Conservation (phyloP, 2,329 filamentous ascomycete genomes). For the Calonectria honghensis region DNA sequence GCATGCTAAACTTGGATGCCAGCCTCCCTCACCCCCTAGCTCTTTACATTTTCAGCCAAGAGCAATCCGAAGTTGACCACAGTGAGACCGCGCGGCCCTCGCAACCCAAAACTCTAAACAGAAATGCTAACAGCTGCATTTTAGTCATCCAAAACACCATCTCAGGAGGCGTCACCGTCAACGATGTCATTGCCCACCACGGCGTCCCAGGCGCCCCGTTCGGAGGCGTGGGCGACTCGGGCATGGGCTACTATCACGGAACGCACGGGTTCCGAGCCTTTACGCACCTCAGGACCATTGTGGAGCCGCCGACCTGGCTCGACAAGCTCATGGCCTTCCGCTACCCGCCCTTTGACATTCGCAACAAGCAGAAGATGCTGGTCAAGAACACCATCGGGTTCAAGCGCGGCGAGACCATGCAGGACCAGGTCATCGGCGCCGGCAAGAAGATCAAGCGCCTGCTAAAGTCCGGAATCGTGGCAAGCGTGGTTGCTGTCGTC, state of each 20-base stretch:
- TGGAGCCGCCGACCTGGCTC: constrained; percentile 54
- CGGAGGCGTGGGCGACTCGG: constrained; percentile 67
- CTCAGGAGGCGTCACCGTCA: constrained; percentile 68
- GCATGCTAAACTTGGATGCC: background rate
- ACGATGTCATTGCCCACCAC: constrained; percentile 64
- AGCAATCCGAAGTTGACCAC: background rate
- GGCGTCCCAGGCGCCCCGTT: constrained; percentile 64
- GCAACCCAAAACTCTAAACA: constrained; percentile 44
- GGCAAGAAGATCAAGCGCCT: background rate
- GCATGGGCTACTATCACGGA: constrained; percentile 66
- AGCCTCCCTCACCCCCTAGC: constrained; percentile 31
- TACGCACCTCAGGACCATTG: constrained; percentile 55
- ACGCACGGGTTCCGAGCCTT: constrained; percentile 62
- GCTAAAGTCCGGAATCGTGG: background rate
- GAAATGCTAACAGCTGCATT: constrained; percentile 5
- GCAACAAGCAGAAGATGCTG: constrained; percentile 14
- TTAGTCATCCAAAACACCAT: constrained; percentile 47
- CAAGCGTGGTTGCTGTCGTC: background rate
- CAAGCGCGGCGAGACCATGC: constrained; percentile 9
- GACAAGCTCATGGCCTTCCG: constrained; percentile 37
- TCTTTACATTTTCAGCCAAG: constrained; percentile 35
- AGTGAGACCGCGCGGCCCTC: background rate
- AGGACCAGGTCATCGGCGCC: background rate
- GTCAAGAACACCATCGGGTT: background rate
- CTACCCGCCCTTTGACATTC: constrained; percentile 17